phyloP scores from a whole-genome alignment of 768 basidiomycete genomes.

The Obba rivulosa region DNA sequence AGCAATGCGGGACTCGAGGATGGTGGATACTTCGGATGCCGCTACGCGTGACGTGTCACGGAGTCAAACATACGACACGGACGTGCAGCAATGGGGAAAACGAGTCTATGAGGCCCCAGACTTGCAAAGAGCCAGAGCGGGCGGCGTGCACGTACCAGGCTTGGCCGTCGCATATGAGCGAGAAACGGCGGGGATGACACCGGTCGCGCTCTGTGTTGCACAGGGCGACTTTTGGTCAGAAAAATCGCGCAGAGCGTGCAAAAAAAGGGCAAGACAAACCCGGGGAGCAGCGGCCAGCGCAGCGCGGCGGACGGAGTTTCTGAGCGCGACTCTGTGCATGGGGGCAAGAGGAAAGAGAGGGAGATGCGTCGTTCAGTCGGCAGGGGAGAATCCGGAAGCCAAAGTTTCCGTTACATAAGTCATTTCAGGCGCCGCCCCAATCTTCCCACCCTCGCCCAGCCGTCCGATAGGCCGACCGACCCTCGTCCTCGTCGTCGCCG shows the following conservation, averaged over 20 bases:
- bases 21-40: conserved; percentile 98
- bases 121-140: conserved; percentile 9
- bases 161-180: conserved; percentile 98
- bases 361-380: conserved; percentile 18
- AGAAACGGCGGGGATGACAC: conserved; percentile 46
- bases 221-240: conserved; percentile 1
- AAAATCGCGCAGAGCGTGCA: conserved; percentile 5
- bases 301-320: conserved; percentile 77
- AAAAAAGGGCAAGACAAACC: conserved; percentile 36
- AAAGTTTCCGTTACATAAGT: conserved; percentile 19
- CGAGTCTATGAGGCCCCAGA: conserved; percentile 1
- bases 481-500: conserved; percentile 3
- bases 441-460: conserved; percentile 12
- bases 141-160: conserved; percentile 62
- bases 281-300: conserved; percentile 62
- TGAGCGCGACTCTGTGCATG: conserved; percentile 83
- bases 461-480: conserved; percentile 5
- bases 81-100: conserved; percentile 2
- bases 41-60: conserved; percentile 48
- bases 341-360: conserved; percentile 29
- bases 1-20: conserved; percentile 97
- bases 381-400: conserved; percentile 18
- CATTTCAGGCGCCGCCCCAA: conserved; percentile 22
- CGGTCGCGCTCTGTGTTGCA: conserved; percentile 30
- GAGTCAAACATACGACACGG: conserved; percentile 11